phyloP scores from a whole-genome alignment of 2,329 filamentous ascomycete species.

The Verticillium tricorpus region DNA sequence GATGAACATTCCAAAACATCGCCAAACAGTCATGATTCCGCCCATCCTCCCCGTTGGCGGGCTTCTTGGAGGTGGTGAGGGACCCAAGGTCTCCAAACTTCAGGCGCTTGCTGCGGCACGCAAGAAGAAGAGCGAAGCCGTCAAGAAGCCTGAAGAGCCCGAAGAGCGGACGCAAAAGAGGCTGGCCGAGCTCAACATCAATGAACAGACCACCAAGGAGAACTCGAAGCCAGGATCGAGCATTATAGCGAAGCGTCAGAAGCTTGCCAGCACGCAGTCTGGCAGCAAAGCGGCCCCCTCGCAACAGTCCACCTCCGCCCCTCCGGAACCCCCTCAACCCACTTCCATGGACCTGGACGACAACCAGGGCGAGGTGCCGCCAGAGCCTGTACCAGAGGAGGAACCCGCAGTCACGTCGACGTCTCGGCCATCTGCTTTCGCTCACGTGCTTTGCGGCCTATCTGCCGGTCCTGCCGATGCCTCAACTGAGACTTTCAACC shows the following conservation, averaged over 20 bases:
- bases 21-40: constrained; percentile 61
- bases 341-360: constrained; percentile 8
- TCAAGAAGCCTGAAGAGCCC: constrained; percentile 27
- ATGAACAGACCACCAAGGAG: constrained; percentile 16
- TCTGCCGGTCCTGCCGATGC: constrained; percentile 21
- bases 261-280: constrained; percentile 11
- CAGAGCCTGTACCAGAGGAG: neutral
- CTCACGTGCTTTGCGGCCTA: constrained; percentile 43
- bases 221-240: constrained; percentile 10
- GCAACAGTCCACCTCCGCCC: neutral
- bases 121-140: constrained; percentile 74
- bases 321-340: neutral
- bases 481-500: constrained; percentile 27
- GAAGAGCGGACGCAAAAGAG: constrained; percentile 24
- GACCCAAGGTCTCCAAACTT: constrained; percentile 78
- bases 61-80: constrained; percentile 70
- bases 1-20: constrained; percentile 65
- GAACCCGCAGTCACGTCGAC: neutral
- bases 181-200: constrained; percentile 14
- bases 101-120: constrained; percentile 83
- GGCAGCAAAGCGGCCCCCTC: neutral
- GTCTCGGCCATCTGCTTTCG: constrained; percentile 51
- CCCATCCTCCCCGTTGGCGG: constrained; percentile 53
- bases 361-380: neutral
- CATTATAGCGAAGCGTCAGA: constrained; percentile 15